These are phyloP conservation scores for Phytophthora agathidicida DNA, from an alignment of 352 stramenopile genomes.

Conservation along the genomic window DNA sequence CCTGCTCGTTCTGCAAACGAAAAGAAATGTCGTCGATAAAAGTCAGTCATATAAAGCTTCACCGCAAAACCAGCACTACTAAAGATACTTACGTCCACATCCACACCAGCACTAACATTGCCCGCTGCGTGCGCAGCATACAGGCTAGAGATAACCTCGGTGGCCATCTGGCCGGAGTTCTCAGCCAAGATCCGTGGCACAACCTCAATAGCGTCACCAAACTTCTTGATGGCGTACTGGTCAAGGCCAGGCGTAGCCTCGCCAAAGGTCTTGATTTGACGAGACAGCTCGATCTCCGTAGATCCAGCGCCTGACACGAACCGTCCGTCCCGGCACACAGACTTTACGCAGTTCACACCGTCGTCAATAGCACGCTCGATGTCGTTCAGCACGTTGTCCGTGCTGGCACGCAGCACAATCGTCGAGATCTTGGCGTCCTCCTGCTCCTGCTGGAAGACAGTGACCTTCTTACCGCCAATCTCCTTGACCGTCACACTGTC, in stretches of 20 bases:
- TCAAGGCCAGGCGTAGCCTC: constrained; percentile 97
- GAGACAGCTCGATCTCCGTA: constrained; percentile 96
- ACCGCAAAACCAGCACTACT: background rate
- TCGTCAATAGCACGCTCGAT: constrained; percentile 98
- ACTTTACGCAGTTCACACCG: constrained; percentile 97
- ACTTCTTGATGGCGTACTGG: constrained; percentile 99
- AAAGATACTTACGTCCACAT: constrained; percentile 89
- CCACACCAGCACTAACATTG: constrained; percentile 92
- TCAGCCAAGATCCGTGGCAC: constrained; percentile 97
- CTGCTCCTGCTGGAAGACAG: constrained; percentile 94
- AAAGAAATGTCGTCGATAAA: no score
- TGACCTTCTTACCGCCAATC: constrained; percentile 97
- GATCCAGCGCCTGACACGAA: constrained; percentile 96
- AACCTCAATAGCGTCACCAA: constrained; percentile 98
- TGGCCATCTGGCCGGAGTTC: constrained; percentile 97
- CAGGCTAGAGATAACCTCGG: constrained; percentile 94
- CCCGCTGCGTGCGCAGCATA: constrained; percentile 94
- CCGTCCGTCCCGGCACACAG: constrained; percentile 93
- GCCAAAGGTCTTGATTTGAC: constrained; percentile 94
- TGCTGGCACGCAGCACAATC: constrained; percentile 95
- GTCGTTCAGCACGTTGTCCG: constrained; percentile 98
- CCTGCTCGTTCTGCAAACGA: constrained; percentile 61
- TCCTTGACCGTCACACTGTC: constrained; percentile 94
- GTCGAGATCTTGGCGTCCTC: constrained; percentile 96
- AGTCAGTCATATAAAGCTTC: constrained; percentile 17